phyloP scores from a whole-genome alignment of 192 early-diverging fungal genomes.

The Backusella luteola region DNA sequence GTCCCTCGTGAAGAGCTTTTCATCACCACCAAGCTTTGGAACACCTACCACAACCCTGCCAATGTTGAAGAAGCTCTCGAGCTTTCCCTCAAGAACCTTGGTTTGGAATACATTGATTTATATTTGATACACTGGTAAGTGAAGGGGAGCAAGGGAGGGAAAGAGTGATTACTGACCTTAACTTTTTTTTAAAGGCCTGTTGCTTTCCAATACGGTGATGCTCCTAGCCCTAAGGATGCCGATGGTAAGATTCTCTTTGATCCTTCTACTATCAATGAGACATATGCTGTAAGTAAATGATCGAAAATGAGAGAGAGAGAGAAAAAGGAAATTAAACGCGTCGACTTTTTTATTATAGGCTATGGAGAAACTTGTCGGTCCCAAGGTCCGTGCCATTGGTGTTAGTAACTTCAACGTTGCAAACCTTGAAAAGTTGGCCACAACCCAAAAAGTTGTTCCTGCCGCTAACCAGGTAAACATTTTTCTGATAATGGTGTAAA shows the following conservation, averaged over 20 bases:
- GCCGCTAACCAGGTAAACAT: constrained; percentile 56
- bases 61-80: constrained; percentile 62
- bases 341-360: constrained; percentile 17
- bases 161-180: background rate
- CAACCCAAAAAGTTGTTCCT: constrained; percentile 20
- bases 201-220: constrained; percentile 14
- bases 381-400: constrained; percentile 58
- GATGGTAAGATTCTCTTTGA: constrained; percentile 29
- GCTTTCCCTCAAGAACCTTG: constrained; percentile 66
- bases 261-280: constrained; percentile 42
- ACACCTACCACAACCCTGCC: constrained; percentile 53
- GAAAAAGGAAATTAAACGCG: no score
- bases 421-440: constrained; percentile 25
- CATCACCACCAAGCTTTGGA: constrained; percentile 71
- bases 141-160: background rate
- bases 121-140: constrained; percentile 54
- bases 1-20: constrained; percentile 73
- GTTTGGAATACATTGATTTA: constrained; percentile 77
- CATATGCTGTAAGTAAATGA: constrained; percentile 38
- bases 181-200: background rate
- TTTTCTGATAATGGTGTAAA: background rate
- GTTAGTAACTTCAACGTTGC: constrained; percentile 57
- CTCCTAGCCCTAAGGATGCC: background rate
- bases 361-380: constrained; percentile 31
- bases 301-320: background rate